phyloP scores from a whole-genome alignment of 2,329 filamentous ascomycete genomes.

The Penicillium sp. region DNA sequence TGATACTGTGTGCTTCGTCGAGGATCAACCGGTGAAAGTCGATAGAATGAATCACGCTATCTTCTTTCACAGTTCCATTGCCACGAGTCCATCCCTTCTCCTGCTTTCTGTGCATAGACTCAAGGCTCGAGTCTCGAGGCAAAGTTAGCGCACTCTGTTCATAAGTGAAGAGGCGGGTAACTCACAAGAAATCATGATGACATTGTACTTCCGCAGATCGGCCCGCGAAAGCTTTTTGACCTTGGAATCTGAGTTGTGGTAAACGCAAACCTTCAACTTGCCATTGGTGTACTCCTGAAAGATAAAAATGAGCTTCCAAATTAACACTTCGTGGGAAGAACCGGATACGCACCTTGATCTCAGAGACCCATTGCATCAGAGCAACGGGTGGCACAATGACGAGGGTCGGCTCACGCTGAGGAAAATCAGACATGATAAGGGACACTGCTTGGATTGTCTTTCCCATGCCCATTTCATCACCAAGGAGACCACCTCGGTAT shows the following conservation, averaged over 20 bases:
- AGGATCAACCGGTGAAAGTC: conserved; percentile 90
- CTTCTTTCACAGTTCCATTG: conserved; percentile 79
- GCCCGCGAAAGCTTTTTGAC: conserved; percentile 76
- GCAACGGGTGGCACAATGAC: conserved; percentile 93
- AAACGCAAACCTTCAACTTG: conserved; percentile 86
- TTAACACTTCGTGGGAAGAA: conserved; percentile 7
- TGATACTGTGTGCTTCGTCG: conserved; percentile 96
- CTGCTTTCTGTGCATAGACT: conserved; percentile 91
- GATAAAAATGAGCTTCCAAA: not conserved
- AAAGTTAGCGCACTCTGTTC: not conserved
- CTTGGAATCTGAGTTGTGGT: conserved; percentile 84
- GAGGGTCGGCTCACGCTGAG: conserved; percentile 78
- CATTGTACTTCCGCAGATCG: conserved; percentile 81
- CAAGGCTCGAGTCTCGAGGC: conserved; percentile 65
- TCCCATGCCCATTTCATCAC: conserved; percentile 98
- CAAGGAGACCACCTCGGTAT: conserved; percentile 88
- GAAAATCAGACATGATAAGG: conserved; percentile 96
- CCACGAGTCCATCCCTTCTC: conserved; percentile 86
- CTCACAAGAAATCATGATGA: conserved; percentile 97
- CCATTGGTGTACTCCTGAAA: conserved; percentile 74
- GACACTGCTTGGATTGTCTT: conserved; percentile 99
- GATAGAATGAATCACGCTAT: conserved; percentile 79
- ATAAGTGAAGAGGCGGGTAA: not conserved
- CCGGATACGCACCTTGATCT: conserved; percentile 67
- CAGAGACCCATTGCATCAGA: conserved; percentile 90